Evolutionary conservation across 2,329 filamentous ascomycete genomes (phyloP), one percentile per base, ranked within the genome.

Genomic region (Periglandula ipomoeae): DNA sequence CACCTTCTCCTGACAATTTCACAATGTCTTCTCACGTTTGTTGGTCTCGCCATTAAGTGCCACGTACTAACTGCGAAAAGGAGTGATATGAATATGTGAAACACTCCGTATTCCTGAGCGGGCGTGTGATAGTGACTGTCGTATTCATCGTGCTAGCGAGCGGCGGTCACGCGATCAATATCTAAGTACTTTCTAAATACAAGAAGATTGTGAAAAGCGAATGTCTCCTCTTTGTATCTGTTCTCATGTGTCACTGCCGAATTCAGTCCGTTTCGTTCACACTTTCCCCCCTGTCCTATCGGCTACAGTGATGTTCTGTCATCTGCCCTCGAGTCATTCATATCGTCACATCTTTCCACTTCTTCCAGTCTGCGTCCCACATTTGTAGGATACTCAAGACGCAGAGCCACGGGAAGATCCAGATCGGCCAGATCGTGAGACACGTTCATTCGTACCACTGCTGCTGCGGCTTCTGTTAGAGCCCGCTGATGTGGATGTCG

Each of bases 1-100:
- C 68, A 68, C 57, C 53, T 59, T 58, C 37, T 53, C 48, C 62
- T 63, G 61, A 65, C 46, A 56, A n/a, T 30, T 39, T 3, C 42
- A 44, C 13, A 7, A 22, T 9, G 2, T 19, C 13, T 7, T 22
- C 22, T 37, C 3, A 8, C 2, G 17, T 17, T 40, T 45, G 5
- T 45, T 2, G 23, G 11, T 27, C 2, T 17, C 8, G 1, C 26
- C n/a, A 13, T 30, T 43, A 11, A 17, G 26, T n/a, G n/a, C 32
- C 22, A n/a, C 37, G 27, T 47, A 26, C 53, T 54, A 41, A 54
- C 23, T 20, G 22, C 6, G 32, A 39, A 23, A 24, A 46, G 43
- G 38, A 35, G 5, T n/a, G 17, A 41, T 34, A 26, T 47, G 45
- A 30, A 11, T 30, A 23, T 39, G 34, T 39, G 19, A 39, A 38